phyloP scores from a whole-genome alignment of 169 alveolate species.

The Cryptosporidium sp. region DNA sequence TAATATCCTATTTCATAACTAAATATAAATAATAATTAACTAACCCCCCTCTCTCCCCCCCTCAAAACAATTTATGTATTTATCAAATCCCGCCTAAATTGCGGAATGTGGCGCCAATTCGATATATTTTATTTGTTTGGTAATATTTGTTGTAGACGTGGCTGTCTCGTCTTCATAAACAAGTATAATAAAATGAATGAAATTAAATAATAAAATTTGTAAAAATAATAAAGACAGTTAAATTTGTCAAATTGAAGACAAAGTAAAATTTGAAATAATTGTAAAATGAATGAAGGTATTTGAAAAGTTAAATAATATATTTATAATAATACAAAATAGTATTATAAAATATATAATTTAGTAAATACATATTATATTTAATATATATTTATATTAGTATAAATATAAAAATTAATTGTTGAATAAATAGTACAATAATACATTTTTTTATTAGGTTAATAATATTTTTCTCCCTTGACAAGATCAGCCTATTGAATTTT shows the following conservation, averaged over 20 bases:
- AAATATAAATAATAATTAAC: neutral
- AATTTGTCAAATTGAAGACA: neutral
- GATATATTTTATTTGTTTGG: neutral
- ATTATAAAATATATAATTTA: neutral
- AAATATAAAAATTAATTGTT: no score
- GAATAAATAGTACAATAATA: neutral
- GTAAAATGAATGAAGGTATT: slow-evolving; percentile 1
- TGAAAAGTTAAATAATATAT: neutral
- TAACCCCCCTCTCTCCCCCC: neutral
- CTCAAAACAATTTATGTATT: neutral
- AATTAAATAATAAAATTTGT: neutral
- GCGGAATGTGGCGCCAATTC: neutral
- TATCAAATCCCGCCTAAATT: neutral
- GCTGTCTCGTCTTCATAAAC: slow-evolving; percentile 2
- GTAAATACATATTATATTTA: neutral
- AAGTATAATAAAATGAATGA: neutral
- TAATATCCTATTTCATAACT: neutral
- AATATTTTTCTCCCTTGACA: neutral
- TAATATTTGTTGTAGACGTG: neutral
- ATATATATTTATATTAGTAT: neutral
- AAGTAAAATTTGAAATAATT: neutral
- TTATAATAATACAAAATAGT: neutral
- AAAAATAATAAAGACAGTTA: slow-evolving; percentile 5
- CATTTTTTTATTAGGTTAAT: no score
- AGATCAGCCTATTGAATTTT: slow-evolving; percentile 1